Evolutionary conservation across 176 grass and related monocot species (phyloP).

Genomic region (Tillandsia fasciculata): DNA sequence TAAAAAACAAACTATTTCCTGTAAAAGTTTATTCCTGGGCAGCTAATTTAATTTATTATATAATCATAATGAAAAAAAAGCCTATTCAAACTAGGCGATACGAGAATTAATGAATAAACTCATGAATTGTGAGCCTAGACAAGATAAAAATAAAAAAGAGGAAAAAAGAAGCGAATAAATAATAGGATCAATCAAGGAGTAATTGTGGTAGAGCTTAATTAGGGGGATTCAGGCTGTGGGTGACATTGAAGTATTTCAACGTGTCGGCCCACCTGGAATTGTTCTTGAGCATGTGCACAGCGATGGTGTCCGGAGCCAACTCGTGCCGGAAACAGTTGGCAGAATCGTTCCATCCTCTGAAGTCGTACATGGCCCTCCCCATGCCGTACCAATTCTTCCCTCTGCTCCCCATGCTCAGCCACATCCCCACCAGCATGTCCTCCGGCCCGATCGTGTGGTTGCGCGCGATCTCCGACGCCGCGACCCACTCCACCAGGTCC

Average conservation of each 20-base stretch:
- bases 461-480: background rate
- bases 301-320: constrained; percentile 9
- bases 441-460: background rate
- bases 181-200: background rate
- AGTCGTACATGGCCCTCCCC: constrained; percentile 3
- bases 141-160: background rate
- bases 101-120: too few species aligned
- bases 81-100: too few species aligned
- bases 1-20: too few species aligned
- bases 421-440: constrained; percentile 9
- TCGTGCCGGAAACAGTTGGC: constrained; percentile 6
- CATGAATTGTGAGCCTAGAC: too few species aligned
- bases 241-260: constrained; percentile 8
- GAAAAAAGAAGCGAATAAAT: background rate
- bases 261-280: constrained; percentile 8
- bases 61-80: too few species aligned
- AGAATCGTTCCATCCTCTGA: background rate
- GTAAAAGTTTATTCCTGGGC: too few species aligned
- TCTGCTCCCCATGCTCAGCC: background rate
- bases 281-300: constrained; percentile 13
- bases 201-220: background rate
- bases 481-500: constrained; percentile 16
- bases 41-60: too few species aligned
- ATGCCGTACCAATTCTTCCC: constrained; percentile 5
- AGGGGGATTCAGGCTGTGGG: background rate